These are phyloP conservation scores for Naganishia albida DNA, from an alignment of 1,284 basidiomycete species.

Conservation along the genomic window DNA sequence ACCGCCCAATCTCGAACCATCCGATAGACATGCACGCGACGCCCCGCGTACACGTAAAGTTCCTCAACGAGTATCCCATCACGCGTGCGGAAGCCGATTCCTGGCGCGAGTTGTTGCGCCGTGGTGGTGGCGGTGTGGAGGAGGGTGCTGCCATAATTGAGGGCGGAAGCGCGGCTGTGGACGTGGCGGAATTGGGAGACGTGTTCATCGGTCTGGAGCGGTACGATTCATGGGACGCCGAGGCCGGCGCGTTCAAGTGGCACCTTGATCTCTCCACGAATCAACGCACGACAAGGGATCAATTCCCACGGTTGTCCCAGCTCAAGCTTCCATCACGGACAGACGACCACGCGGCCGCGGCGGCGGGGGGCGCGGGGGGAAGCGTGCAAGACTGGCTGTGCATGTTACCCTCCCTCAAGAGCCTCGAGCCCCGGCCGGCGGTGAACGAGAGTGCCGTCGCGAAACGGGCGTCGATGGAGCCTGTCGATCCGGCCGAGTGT, in stretches of 20 bases:
- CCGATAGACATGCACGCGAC: conserved; percentile 68
- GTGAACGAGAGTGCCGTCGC: conserved; percentile 34
- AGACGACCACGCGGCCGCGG: neutral
- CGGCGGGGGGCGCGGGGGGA: too few species aligned
- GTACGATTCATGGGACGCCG: conserved; percentile 35
- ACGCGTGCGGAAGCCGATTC: conserved; percentile 71
- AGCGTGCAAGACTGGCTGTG: conserved; percentile 48
- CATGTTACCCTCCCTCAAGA: conserved; percentile 38
- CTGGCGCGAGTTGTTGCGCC: conserved; percentile 67
- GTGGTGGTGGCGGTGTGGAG: conserved; percentile 57
- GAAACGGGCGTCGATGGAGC: conserved; percentile 34
- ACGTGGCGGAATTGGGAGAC: conserved; percentile 4
- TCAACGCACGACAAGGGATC: neutral
- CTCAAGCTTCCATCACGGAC: conserved; percentile 12
- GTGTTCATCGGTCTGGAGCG: conserved; percentile 30
- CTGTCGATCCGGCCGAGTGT: conserved; percentile 45
- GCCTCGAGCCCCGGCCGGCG: neutral
- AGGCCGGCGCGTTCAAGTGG: conserved; percentile 19
- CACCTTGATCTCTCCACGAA: neutral
- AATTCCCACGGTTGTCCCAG: neutral
- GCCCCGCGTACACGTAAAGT: conserved; percentile 79
- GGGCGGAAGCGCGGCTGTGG: neutral
- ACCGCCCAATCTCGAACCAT: conserved; percentile 28
- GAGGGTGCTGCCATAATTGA: neutral
- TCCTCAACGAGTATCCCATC: conserved; percentile 77